Percentiles rank a stretch among this genome's conserved stretches.
phyloP scores from a whole-genome alignment of 2,329 filamentous ascomycete genomes.

The Fusarium pseudocircinatum region DNA sequence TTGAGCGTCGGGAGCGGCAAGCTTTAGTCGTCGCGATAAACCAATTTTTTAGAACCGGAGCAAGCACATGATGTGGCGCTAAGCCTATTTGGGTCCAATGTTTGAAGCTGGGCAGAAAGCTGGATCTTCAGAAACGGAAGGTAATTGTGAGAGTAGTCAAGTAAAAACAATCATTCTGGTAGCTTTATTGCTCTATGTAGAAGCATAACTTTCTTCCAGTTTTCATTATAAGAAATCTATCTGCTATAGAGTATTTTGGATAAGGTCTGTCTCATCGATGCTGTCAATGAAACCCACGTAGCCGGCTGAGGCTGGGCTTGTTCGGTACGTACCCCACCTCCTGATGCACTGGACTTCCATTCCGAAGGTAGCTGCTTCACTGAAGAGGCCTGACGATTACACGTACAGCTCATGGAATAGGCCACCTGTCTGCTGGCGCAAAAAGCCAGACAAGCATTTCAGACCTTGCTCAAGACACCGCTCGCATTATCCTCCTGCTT shows the following conservation, averaged over 20 bases:
- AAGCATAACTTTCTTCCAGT: background rate
- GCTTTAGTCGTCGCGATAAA: conserved; percentile 42
- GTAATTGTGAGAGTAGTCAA: background rate
- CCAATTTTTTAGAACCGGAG: conserved; percentile 44
- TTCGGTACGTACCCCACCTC: conserved; percentile 39
- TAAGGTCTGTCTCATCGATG: background rate
- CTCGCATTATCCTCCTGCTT: background rate
- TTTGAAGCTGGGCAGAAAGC: conserved; percentile 19
- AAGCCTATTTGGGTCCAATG: conserved; percentile 24
- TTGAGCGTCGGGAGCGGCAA: conserved; percentile 35
- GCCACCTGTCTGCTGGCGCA: conserved; percentile 27
- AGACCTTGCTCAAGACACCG: conserved; percentile 3
- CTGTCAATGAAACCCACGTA: conserved; percentile 1
- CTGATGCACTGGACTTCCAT: conserved; percentile 22
- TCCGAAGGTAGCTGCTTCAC: conserved; percentile 12
- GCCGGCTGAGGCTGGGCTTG: conserved; percentile 16
- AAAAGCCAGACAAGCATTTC: conserved; percentile 23
- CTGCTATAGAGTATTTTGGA: background rate
- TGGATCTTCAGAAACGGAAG: background rate
- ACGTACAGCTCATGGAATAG: conserved; percentile 26
- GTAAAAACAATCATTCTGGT: background rate
- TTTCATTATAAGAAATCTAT: background rate
- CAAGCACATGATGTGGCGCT: conserved; percentile 41
- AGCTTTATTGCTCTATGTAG: background rate
- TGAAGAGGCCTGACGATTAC: conserved; percentile 22